A percentile compares a stretch with the other conserved stretches of the same genome.
Conservation (phyloP, 176 grass and related monocot genomes). For the Sorghum bicolor region Sorghum_bicolor_NCBIv3 NC_012872.2:57777001-57777500, state of each 20-base stretch:
- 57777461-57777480: neutral
- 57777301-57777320: constrained; percentile 50
- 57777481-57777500: constrained; percentile 9
- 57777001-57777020: neutral
- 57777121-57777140: neutral
- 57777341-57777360: constrained; percentile 38
- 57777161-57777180: neutral
- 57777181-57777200: neutral
- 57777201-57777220: constrained; percentile 21
- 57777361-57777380: constrained; percentile 37
- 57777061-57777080: neutral
- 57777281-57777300: constrained; percentile 49
- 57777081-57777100: neutral
- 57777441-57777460: constrained; percentile 40
- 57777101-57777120: neutral
- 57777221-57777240: constrained; percentile 8
- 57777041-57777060: neutral
- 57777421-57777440: constrained; percentile 51
- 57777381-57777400: constrained; percentile 42
- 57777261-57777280: constrained; percentile 37
- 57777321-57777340: constrained; percentile 51
- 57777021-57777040: neutral
- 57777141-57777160: neutral
- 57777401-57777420: constrained; percentile 55
- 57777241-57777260: constrained; percentile 11